Evolutionary conservation across 371 early-diverging fungal species (phyloP).

Genomic region (Mortierella sp.): DNA sequence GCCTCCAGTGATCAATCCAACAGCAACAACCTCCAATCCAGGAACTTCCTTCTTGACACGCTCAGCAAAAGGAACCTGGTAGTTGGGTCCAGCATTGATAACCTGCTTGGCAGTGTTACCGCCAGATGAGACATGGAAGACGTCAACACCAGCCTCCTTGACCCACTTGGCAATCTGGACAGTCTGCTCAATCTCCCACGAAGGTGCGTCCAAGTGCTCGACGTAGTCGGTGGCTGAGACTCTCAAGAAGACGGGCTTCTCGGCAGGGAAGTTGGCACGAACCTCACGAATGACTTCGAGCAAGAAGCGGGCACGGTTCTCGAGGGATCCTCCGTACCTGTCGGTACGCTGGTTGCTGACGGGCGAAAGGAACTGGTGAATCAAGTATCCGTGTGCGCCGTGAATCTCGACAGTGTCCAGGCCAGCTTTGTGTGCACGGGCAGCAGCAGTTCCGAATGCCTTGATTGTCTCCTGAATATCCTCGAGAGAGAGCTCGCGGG

Average conservation of each 20-base stretch:
- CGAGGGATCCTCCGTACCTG: conserved; percentile 83
- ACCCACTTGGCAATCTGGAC: conserved; percentile 69
- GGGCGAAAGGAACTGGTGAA: conserved; percentile 85
- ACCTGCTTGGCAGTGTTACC: conserved; percentile 68
- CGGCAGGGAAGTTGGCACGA: conserved; percentile 76
- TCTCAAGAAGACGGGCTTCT: conserved; percentile 85
- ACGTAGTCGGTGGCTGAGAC: conserved; percentile 84
- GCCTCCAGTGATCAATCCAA: conserved; percentile 80
- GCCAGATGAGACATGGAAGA: conserved; percentile 80
- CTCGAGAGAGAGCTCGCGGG: conserved; percentile 70
- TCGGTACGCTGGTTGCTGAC: conserved; percentile 86
- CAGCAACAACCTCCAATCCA: conserved; percentile 74
- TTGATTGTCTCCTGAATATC: conserved; percentile 73
- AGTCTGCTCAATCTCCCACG: conserved; percentile 77
- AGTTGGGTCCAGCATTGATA: conserved; percentile 66
- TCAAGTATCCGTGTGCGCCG: conserved; percentile 78
- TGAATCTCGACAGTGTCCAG: conserved; percentile 92
- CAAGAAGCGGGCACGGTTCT: conserved; percentile 80
- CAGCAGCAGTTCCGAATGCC: conserved; percentile 78
- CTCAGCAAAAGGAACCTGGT: conserved; percentile 81
- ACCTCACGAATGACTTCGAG: conserved; percentile 73
- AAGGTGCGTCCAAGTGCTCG: conserved; percentile 57
- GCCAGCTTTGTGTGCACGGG: conserved; percentile 80
- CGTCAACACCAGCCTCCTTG: conserved; percentile 78
- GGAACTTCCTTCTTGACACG: conserved; percentile 68